Conservation (phyloP, 768 basidiomycete species). For the Russula earlei region DNA sequence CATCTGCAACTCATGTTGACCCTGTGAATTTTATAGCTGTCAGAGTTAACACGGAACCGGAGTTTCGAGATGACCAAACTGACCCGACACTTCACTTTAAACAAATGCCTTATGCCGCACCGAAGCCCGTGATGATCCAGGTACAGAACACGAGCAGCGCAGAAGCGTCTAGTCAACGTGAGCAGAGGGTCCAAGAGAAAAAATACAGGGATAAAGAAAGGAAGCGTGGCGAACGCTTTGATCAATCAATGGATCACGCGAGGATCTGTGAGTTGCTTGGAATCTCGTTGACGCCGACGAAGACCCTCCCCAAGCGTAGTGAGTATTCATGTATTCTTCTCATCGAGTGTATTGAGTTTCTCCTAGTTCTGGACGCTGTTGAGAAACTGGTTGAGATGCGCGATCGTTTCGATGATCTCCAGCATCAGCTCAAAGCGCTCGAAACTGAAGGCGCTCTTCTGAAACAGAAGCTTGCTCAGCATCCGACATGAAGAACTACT, state of each 20-base stretch:
- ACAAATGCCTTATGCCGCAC: not conserved
- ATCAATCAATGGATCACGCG: not conserved
- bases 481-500: not conserved
- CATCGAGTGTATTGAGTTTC: not conserved
- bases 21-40: no score
- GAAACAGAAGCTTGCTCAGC: not conserved
- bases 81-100: no score
- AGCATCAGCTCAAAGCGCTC: not conserved
- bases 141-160: not conserved
- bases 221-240: not conserved
- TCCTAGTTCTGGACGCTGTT: not conserved
- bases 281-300: not conserved
- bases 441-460: not conserved
- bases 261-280: not conserved
- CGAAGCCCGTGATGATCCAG: not conserved
- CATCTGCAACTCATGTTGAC: not conserved
- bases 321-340: not conserved
- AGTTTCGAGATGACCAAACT: not conserved
- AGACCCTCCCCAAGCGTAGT: not conserved
- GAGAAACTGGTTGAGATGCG: not conserved
- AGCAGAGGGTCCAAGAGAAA: not conserved
- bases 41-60: not conserved
- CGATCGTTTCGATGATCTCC: no score
- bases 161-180: no score
- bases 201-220: not conserved